Base-by-base conservation (phyloP, 1,139 yeast species). In the Ogataea hybrid region DNA sequence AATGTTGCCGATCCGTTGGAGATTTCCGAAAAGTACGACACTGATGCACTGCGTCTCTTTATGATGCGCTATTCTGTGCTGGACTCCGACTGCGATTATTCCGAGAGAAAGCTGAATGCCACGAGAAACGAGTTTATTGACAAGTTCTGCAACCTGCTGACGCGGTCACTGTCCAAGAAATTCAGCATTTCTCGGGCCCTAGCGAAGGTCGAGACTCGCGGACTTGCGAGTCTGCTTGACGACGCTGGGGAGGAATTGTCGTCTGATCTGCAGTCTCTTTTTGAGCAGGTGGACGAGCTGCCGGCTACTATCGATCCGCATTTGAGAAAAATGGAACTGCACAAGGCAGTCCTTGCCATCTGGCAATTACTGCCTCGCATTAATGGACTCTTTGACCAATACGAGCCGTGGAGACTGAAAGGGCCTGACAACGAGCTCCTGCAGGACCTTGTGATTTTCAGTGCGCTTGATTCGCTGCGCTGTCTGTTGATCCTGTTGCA, bases 1-100 rank as follows among this genome's bases (percentile, higher is more conserved):
- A 92, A 92, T 61, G 97, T 92, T n/a, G 95, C 92, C 8, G 97
- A 94, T 57, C 98, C 99, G 0, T 59, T 84, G 17, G 75, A 69
- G 14, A 71, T 84, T 20, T 68, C 78, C 16, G 69, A 75, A 1
- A 62, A 70, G 42, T 84, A 84, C 54, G 96, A 90, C 0, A 65
- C 75, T 15, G 97, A 90, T 61, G 68, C 88, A 0, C 68, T 88
- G 32, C 69, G 96, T 48, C 82, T 86, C 64, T 89, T 83, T 59
- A 65, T 92, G 47, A 73, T 83, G 62, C 88, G 83, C 53, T 82
- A 84, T 59, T 84, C 96, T 1, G 81, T 81, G 40, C 65, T 90
- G 32, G 83, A 77, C 32, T 73, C 76, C 34, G 98, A 92, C 63
- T 79, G 90, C 49, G 90, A 89, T 54, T 92, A 82, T 58, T 75